Evolutionary conservation across 441 rosid genomes (phyloP), one percentile per base, ranked within the genome.

Genomic region (Eutrema salsugineum): DNA sequence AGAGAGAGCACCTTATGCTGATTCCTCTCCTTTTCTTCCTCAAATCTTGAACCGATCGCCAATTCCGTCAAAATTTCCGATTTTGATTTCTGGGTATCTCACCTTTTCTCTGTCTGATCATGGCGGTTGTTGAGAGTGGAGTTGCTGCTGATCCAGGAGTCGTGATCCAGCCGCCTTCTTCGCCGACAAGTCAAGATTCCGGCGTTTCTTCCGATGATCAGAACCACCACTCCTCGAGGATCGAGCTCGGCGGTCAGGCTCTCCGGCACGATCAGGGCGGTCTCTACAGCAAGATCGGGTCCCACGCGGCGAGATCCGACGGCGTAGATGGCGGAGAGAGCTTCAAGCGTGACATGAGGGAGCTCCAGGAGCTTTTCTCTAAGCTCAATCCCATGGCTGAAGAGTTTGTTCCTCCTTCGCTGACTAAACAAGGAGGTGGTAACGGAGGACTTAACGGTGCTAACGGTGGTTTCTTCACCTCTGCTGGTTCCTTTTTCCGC

Each of bases 301-400:
- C 70, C 8, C 62, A 61, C 7, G 46, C 2, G 27, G 42, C 66
- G 81, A 79, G 80, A 76, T 82, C 91, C 66, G 72, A 73, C 58
- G 77, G 77, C 8, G 80, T 74, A 6, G 88, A 75, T 46, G 88
- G 74, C 44, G 81, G 70, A 5, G 84, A 79, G 64, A 80, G 74
- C 79, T 81, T 68, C 64, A 78, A 77, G 68, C 79, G 83, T 54
- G 89, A 87, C 39, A 83, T 88, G 76, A 85, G 83, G 77, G 91
- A 91, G 74, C 77, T 91, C 58, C 88, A 83, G 74, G 93, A 91
- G 63, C 87, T 91, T 33, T 87, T 91, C 79, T 86, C 95, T 33
- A 91, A 91, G 86, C 91, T 91, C n/a, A 91, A 91, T 59, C 97
- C 95, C 58, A 81, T 86, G 91, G 97, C 95, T n/a, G 86, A 85